phyloP scores from a whole-genome alignment of 495 filamentous ascomycete species.

The Lasiosphaeria hispida region DNA sequence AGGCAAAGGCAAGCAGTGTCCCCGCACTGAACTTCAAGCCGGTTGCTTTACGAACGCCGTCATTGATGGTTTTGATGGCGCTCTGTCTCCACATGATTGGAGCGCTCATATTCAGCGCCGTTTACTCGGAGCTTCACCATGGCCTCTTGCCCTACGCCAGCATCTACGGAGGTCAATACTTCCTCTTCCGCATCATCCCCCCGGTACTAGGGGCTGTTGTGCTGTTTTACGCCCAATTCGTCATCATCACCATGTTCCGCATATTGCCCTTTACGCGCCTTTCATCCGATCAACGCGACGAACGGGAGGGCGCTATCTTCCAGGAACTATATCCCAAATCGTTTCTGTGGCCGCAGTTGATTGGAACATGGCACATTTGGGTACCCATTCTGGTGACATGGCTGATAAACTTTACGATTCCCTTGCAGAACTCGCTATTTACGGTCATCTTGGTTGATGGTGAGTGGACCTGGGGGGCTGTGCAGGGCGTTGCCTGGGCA shows the following conservation, averaged over 20 bases:
- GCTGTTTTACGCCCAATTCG: conserved; percentile 68
- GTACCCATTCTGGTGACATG: conserved; percentile 43
- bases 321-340: conserved; percentile 52
- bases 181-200: conserved; percentile 80
- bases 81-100: conserved; percentile 69
- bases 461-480: conserved; percentile 75
- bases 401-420: conserved; percentile 47
- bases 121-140: conserved; percentile 61
- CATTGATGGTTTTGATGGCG: conserved; percentile 55
- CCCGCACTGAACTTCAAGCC: conserved; percentile 66
- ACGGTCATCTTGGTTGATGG: conserved; percentile 42
- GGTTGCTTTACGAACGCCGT: conserved; percentile 59
- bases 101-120: conserved; percentile 67
- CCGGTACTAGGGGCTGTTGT: conserved; percentile 72
- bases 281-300: conserved; percentile 53
- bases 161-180: conserved; percentile 71
- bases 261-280: conserved; percentile 74
- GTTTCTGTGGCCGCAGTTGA: conserved; percentile 46
- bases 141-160: conserved; percentile 65
- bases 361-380: conserved; percentile 45
- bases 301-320: conserved; percentile 52
- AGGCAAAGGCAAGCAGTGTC: conserved; percentile 12
- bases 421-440: conserved; percentile 47
- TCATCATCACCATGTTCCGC: conserved; percentile 74
- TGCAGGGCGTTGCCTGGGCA: conserved; percentile 74